A percentile compares a stretch with the other conserved stretches of the same genome.
phyloP scores from a whole-genome alignment of 2,329 filamentous ascomycete species.

The Colletotrichum cuscutae region DNA sequence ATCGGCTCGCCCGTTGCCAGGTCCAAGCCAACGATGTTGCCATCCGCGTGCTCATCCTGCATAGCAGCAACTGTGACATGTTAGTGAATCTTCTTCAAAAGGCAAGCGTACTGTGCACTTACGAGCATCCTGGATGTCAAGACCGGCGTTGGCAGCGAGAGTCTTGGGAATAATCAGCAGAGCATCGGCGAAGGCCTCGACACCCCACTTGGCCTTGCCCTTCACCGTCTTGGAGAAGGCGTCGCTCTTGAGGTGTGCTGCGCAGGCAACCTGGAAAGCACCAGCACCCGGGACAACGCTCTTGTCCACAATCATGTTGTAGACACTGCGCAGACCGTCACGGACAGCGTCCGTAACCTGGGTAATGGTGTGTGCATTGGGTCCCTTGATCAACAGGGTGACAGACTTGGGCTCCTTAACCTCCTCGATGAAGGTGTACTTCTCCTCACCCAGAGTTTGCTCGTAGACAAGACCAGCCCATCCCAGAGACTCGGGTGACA shows the following conservation, averaged over 20 bases:
- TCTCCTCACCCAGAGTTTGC: conserved; percentile 97
- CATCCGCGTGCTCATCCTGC: conserved; percentile 86
- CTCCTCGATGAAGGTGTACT: conserved; percentile 98
- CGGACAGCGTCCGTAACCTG: conserved; percentile 97
- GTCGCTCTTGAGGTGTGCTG: conserved; percentile 86
- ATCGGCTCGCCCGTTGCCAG: conserved; percentile 89
- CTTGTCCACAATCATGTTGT: conserved; percentile 99
- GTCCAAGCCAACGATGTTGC: conserved; percentile 87
- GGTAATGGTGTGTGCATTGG: conserved; percentile 94
- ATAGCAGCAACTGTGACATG: conserved; percentile 76
- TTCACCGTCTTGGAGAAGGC: conserved; percentile 90
- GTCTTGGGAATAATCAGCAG: conserved; percentile 97
- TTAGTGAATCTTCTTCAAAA: not conserved
- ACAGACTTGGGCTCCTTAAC: conserved; percentile 99
- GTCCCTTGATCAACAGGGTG: conserved; percentile 96
- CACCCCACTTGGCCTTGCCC: conserved; percentile 97
- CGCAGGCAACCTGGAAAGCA: conserved; percentile 95
- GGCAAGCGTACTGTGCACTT: conserved; percentile 54
- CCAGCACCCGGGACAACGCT: conserved; percentile 95
- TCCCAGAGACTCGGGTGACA: conserved; percentile 87
- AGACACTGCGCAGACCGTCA: conserved; percentile 93
- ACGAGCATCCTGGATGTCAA: conserved; percentile 96
- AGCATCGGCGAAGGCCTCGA: conserved; percentile 94
- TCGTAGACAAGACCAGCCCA: conserved; percentile 98
- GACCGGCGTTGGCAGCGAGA: conserved; percentile 92